Percentiles rank a stretch among this genome's conserved stretches.
These are phyloP conservation scores for Phaffia tasmanica DNA, from an alignment of 768 basidiomycete genomes.

Conservation along the genomic window DNA sequence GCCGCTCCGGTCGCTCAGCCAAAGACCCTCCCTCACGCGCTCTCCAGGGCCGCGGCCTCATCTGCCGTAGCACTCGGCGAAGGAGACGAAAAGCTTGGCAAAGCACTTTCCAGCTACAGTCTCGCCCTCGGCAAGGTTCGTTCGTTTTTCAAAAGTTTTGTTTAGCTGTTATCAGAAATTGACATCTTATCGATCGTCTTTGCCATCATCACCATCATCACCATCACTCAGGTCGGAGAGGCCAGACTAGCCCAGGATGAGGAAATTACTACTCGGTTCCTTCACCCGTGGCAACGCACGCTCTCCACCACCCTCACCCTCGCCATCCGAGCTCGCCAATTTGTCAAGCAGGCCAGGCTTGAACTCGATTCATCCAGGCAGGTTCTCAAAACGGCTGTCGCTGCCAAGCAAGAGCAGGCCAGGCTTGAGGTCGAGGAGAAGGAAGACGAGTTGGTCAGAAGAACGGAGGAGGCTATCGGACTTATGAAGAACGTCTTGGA, in stretches of 20 bases:
- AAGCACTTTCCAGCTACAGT: conserved; percentile 66
- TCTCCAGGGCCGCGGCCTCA: conserved; percentile 63
- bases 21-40: conserved; percentile 93
- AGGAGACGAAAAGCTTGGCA: conserved; percentile 57
- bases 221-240: conserved; percentile 21
- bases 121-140: conserved; percentile 63
- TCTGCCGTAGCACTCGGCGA: conserved; percentile 46
- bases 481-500: conserved; percentile 62
- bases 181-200: not conserved
- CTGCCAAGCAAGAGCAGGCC: conserved; percentile 78
- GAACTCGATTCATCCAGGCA: conserved; percentile 89
- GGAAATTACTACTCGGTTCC: conserved; percentile 52
- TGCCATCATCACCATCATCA: not conserved
- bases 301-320: conserved; percentile 70
- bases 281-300: conserved; percentile 79
- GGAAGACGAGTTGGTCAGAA: conserved; percentile 79
- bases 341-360: conserved; percentile 63
- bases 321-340: conserved; percentile 84
- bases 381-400: conserved; percentile 58
- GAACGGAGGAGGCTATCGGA: conserved; percentile 92
- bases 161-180: not conserved
- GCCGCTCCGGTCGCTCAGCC: conserved; percentile 36
- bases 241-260: conserved; percentile 68
- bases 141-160: not conserved
- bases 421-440: conserved; percentile 43